phyloP scores from a whole-genome alignment of 2,329 filamentous ascomycete genomes.

The Colletotrichum magnum region DNA sequence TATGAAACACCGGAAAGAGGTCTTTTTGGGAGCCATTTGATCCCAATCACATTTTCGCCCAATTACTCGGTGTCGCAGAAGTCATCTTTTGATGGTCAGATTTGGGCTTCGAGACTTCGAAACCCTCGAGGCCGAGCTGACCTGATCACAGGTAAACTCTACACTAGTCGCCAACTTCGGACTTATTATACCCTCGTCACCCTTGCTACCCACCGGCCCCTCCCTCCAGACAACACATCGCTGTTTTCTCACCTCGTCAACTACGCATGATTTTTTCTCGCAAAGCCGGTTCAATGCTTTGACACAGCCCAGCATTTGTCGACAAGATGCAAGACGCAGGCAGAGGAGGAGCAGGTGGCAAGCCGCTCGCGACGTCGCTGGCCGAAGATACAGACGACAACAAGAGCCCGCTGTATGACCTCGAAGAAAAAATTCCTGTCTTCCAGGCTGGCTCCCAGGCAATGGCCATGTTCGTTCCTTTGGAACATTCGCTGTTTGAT shows the following conservation, averaged over 20 bases:
- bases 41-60: too few relatives aligned
- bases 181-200: slow-evolving; percentile 4
- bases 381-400: not conserved
- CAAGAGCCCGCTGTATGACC: slow-evolving; percentile 15
- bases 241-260: not conserved
- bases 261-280: not conserved
- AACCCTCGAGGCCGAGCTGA: slow-evolving; percentile 14
- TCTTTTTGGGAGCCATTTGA: too few relatives aligned
- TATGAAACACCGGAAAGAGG: too few relatives aligned
- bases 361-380: not conserved
- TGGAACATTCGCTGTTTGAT: slow-evolving; percentile 48
- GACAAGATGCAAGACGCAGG: slow-evolving; percentile 15
- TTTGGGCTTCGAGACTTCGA: slow-evolving; percentile 1
- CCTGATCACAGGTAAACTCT: not conserved
- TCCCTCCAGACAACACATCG: not conserved
- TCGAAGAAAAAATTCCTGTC: slow-evolving; percentile 42
- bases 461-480: slow-evolving; percentile 51
- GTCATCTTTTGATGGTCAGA: not conserved
- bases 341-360: not conserved
- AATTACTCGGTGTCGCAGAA: too few relatives aligned
- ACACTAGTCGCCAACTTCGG: not conserved
- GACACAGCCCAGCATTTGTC: not conserved
- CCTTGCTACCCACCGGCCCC: not conserved
- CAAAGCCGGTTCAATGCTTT: not conserved
- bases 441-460: slow-evolving; percentile 41